phyloP scores from a whole-genome alignment of 768 basidiomycete species.

The Serendipita sp. region DNA sequence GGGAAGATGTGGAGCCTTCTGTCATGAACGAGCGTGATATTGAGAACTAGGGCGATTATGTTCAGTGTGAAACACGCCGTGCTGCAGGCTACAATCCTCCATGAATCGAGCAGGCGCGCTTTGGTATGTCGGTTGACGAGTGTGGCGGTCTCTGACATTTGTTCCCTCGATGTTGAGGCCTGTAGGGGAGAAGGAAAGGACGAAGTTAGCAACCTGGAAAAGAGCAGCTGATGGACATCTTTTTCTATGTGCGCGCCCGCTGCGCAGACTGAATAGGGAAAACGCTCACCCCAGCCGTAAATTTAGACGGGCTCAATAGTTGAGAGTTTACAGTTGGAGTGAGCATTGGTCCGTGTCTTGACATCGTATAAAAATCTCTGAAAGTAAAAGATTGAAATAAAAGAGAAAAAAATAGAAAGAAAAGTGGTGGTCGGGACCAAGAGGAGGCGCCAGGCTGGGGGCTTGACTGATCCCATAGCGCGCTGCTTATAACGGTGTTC shows the following conservation, averaged over 20 bases:
- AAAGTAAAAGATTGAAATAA: neutral
- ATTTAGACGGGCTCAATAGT: no score
- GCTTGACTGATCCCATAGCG: neutral
- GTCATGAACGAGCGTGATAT: neutral
- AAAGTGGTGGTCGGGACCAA: neutral
- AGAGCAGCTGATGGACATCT: no score
- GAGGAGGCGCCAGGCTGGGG: neutral
- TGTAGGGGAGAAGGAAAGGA: neutral
- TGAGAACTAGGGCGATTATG: neutral
- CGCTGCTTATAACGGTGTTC: no score
- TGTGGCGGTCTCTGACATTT: neutral
- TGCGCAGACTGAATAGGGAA: neutral
- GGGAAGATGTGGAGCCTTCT: neutral
- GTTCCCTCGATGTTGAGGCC: neutral
- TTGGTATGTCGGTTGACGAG: neutral
- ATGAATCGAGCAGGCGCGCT: neutral
- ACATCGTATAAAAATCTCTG: no score
- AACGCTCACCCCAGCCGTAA: no score
- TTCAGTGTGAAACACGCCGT: neutral
- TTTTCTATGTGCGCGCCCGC: no score
- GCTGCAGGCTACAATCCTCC: conserved; percentile 5
- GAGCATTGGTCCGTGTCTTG: neutral
- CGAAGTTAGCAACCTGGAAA: neutral
- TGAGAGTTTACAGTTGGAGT: neutral
- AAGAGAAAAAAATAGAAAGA: neutral